A percentile compares a stretch with the other conserved stretches of the same genome.
Conservation (phyloP, 2,329 filamentous ascomycete species). For the Ambrosiella cleistominuta region DNA sequence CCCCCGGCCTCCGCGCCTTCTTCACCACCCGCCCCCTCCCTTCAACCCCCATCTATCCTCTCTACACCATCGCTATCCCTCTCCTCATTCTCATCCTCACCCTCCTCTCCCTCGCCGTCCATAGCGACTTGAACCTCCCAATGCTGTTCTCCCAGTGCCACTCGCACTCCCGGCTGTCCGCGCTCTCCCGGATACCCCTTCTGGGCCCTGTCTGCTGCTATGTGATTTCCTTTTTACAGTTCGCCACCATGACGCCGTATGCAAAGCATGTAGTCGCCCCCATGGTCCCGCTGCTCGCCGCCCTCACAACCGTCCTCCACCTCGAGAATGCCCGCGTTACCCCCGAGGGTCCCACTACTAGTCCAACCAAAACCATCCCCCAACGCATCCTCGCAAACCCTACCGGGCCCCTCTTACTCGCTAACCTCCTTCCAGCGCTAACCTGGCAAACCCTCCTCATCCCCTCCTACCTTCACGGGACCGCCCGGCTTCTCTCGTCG, state of each 20-base stretch:
- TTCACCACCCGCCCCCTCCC: background rate
- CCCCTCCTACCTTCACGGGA: slow-evolving; percentile 26
- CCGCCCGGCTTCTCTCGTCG: background rate
- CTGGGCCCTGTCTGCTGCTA: slow-evolving; percentile 32
- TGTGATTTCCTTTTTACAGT: slow-evolving; percentile 31
- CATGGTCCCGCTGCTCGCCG: slow-evolving; percentile 28
- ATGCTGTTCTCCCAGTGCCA: slow-evolving; percentile 38
- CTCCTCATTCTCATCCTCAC: slow-evolving; percentile 29
- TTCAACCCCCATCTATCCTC: background rate
- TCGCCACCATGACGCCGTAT: slow-evolving; percentile 25
- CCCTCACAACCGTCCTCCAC: slow-evolving; percentile 30
- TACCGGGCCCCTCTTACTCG: slow-evolving; percentile 28
- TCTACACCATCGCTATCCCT: slow-evolving; percentile 24
- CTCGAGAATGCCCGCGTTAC: slow-evolving; percentile 29
- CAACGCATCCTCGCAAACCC: slow-evolving; percentile 23
- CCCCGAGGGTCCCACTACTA: background rate
- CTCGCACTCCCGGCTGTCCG: slow-evolving; percentile 27
- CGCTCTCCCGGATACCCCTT: slow-evolving; percentile 26
- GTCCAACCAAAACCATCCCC: slow-evolving; percentile 4
- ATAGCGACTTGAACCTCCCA: slow-evolving; percentile 33
- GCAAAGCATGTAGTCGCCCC: slow-evolving; percentile 25
- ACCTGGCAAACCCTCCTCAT: slow-evolving; percentile 35
- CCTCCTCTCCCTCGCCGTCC: slow-evolving; percentile 24
- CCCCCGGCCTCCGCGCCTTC: background rate
- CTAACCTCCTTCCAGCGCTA: slow-evolving; percentile 31